Evolutionary conservation across 106 monocot genomes (phyloP).

Genomic region (Alisma plantagoaquatica): DNA sequence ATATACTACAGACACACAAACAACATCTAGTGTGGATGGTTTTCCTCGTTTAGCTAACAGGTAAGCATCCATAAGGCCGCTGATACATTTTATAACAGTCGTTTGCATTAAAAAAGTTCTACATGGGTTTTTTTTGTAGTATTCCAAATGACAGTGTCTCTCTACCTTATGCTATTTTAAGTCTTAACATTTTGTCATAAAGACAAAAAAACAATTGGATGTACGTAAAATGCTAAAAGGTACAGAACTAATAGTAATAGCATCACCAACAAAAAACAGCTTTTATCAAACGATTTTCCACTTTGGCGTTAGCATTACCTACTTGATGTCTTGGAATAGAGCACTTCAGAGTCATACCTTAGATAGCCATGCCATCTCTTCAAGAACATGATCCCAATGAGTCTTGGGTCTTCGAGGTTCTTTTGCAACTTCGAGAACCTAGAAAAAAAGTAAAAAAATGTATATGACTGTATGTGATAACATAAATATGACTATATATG

Average conservation of each 20-base stretch:
- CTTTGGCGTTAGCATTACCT: neutral
- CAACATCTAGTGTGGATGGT: no score
- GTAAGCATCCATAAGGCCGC: no score
- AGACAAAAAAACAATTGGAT: neutral
- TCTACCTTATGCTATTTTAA: no score
- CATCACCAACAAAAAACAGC: neutral
- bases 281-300: neutral
- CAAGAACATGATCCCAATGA: constrained; percentile 98
- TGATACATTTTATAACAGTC: no score
- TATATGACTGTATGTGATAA: neutral
- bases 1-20: no score
- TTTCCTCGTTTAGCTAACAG: no score
- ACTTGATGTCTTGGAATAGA: neutral
- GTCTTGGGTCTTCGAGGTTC: constrained; percentile 82
- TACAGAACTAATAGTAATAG: neutral
- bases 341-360: constrained; percentile 31
- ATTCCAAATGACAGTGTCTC: no score
- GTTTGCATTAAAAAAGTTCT: no score
- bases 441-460: constrained; percentile 1
- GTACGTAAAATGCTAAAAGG: neutral
- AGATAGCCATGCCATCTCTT: constrained; percentile 96
- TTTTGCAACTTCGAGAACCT: constrained; percentile 73
- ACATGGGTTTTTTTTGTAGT: no score
- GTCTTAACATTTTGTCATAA: no score
- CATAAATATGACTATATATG: neutral